These are phyloP conservation scores for Cytidiella melzeri DNA, from an alignment of 768 basidiomycete species.

Conservation along the genomic window DNA sequence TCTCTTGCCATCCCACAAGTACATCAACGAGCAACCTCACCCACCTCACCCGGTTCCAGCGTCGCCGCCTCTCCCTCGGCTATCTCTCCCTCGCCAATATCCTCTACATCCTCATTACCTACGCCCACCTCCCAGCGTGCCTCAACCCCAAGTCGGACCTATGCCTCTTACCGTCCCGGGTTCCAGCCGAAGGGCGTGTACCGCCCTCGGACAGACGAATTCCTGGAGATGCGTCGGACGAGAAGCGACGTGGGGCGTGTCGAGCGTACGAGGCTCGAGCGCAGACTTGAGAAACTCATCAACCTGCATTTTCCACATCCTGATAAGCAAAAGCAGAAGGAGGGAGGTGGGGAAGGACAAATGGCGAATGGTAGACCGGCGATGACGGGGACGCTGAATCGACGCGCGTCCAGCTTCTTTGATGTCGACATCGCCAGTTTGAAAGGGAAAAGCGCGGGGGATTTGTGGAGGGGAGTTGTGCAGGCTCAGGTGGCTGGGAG, in stretches of 20 bases:
- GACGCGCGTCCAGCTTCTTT: slow-evolving; percentile 64
- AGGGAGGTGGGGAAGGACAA: slow-evolving; percentile 1
- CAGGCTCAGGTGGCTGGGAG: slow-evolving; percentile 37
- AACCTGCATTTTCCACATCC: slow-evolving; percentile 55
- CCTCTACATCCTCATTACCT: slow-evolving; percentile 14
- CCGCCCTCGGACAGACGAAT: slow-evolving; percentile 78
- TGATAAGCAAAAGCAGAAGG: slow-evolving; percentile 12
- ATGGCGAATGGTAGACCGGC: slow-evolving; percentile 3
- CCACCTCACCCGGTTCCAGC: slow-evolving; percentile 2
- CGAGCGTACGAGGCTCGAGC: slow-evolving; percentile 78
- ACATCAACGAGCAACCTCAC: background rate
- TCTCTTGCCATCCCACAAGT: slow-evolving; percentile 4
- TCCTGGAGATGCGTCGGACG: slow-evolving; percentile 40
- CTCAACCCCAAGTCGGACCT: slow-evolving; percentile 14
- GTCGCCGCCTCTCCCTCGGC: slow-evolving; percentile 9
- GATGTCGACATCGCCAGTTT: slow-evolving; percentile 57
- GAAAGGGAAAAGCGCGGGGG: slow-evolving; percentile 57
- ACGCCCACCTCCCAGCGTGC: slow-evolving; percentile 10
- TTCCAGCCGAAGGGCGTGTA: slow-evolving; percentile 92
- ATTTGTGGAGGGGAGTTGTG: slow-evolving; percentile 63
- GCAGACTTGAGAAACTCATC: slow-evolving; percentile 86
- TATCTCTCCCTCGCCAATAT: slow-evolving; percentile 15
- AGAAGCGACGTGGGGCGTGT: slow-evolving; percentile 47
- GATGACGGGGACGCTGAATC: slow-evolving; percentile 18
- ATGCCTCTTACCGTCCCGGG: slow-evolving; percentile 77